Percentiles rank a stretch among this genome's conserved stretches.
These are phyloP conservation scores for Coelastrella sp. DNA, from an alignment of 139 green algal genomes.

Conservation along the genomic window DNA sequence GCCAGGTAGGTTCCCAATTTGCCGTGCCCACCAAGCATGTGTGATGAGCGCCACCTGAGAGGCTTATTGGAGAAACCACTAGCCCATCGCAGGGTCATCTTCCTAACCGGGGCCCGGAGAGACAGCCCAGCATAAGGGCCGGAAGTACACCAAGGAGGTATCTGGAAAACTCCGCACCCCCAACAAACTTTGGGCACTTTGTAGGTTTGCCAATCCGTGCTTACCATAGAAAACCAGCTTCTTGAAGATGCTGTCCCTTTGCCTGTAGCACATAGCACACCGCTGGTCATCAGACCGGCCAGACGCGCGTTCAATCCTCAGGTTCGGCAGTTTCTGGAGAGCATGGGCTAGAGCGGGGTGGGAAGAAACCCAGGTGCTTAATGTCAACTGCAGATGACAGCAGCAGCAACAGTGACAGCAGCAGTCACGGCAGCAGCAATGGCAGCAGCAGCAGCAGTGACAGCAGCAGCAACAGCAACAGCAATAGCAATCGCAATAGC, in stretches of 20 bases:
- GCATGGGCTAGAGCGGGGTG: slow-evolving; percentile 1
- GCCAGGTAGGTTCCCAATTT: too few species aligned
- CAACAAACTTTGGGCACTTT: too few species aligned
- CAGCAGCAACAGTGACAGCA: background rate
- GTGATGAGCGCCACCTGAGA: too few species aligned
- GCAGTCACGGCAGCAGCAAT: too few species aligned
- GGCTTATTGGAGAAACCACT: too few species aligned
- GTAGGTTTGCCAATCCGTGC: too few species aligned
- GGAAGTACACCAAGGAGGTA: too few species aligned
- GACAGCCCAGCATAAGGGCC: too few species aligned
- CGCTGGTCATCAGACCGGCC: background rate
- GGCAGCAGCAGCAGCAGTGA: slow-evolving; percentile 25
- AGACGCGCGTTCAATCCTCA: background rate
- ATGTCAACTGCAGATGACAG: background rate
- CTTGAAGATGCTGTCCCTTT: background rate
- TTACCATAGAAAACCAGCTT: slow-evolving; percentile 4
- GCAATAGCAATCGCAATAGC: background rate
- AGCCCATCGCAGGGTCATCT: too few species aligned
- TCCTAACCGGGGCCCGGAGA: too few species aligned
- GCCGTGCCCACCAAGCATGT: too few species aligned
- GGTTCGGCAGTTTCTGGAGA: background rate
- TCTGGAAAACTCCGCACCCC: too few species aligned
- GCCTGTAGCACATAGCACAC: slow-evolving; percentile 17
- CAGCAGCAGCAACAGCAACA: background rate
- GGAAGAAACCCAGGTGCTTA: slow-evolving; percentile 10